Conservation (phyloP, 768 basidiomycete species). For the Rhodotorula diobovata region DNA sequence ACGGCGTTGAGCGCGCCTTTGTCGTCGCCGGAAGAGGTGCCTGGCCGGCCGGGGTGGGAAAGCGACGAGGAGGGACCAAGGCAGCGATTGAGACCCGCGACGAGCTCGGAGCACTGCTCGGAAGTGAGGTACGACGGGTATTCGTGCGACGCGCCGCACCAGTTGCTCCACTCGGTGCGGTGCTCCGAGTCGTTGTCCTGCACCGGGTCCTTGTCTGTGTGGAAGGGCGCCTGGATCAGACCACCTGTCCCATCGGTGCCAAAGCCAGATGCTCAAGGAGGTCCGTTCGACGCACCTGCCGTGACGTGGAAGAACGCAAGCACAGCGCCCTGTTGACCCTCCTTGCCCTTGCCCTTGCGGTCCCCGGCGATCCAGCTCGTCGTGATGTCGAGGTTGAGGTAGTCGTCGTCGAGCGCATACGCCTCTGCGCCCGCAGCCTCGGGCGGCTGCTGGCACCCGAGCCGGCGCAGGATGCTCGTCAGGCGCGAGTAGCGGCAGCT, state of each 20-base stretch:
- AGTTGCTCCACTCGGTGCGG: slow-evolving; percentile 35
- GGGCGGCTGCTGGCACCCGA: slow-evolving; percentile 20
- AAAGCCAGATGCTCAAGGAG: background rate
- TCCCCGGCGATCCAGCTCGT: slow-evolving; percentile 39
- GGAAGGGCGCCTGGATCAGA: too few relatives aligned
- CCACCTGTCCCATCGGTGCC: too few relatives aligned
- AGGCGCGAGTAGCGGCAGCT: slow-evolving; percentile 40
- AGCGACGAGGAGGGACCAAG: background rate
- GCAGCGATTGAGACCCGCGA: slow-evolving; percentile 21
- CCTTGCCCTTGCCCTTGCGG: background rate
- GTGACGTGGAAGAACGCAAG: slow-evolving; percentile 41
- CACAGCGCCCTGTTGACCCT: slow-evolving; percentile 31
- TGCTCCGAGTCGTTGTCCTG: slow-evolving; percentile 31
- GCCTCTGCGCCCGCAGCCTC: slow-evolving; percentile 8
- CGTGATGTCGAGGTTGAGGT: slow-evolving; percentile 26
- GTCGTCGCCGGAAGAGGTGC: background rate
- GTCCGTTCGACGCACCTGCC: slow-evolving; percentile 8
- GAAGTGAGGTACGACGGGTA: slow-evolving; percentile 30
- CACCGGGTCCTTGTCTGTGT: slow-evolving; percentile 29
- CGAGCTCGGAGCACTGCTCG: slow-evolving; percentile 21
- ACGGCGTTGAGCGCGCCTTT: background rate
- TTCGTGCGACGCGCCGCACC: slow-evolving; percentile 33
- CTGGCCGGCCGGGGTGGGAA: background rate
- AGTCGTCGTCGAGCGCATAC: slow-evolving; percentile 27
- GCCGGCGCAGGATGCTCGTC: slow-evolving; percentile 22